Evolutionary conservation across 768 basidiomycete species (phyloP), one percentile per base, ranked within the genome.

Genomic region (Collybia sordida): DNA sequence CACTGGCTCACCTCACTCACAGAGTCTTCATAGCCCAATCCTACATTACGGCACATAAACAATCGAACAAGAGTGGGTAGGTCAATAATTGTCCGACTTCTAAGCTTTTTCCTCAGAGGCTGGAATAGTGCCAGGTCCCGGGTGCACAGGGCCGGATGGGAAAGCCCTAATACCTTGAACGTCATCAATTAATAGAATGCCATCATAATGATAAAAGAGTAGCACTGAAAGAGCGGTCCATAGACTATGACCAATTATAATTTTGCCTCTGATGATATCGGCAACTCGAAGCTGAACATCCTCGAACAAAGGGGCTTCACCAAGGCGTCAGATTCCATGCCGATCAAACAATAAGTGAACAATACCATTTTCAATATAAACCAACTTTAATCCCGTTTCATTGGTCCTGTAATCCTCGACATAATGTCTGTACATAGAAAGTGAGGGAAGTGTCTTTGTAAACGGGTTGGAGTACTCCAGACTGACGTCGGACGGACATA

Each of bases 121-220:
- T 73, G 64, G 63, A 76, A 83, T 19, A 79, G 63, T 3, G 79
- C 80, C 11, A 78, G 67, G 52, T 83, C 81, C n/a, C 81, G 72
- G 1, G 80, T 82, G 52, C 77, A 57, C 36, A 80, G 62, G 7
- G 79, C 70, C 7, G 78, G 74, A 58, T 82, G 81, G 19, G 72
- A 70, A 34, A 82, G 60, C 12, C 74, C 77, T 57, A 83, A 59
- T 12, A 80, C 72, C 80, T 83, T 56, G 3, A 23, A 28, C n/a
- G 12, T 34, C 34, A 42, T 44, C 27, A 11, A 35, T 51, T 15
- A 27, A 41, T 18, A 12, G 14, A 21, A 15, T 18, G 11, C 7
- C 22, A 15, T 18, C 39, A 19, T 19, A 9, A 31, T 37, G 23
- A 35, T 42, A 18, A 25, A 73, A 49, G 39, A 42, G 42, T 64